These are phyloP conservation scores for Suhomyces emberorum DNA, from an alignment of 805 yeast genomes.

Conservation along the genomic window DNA sequence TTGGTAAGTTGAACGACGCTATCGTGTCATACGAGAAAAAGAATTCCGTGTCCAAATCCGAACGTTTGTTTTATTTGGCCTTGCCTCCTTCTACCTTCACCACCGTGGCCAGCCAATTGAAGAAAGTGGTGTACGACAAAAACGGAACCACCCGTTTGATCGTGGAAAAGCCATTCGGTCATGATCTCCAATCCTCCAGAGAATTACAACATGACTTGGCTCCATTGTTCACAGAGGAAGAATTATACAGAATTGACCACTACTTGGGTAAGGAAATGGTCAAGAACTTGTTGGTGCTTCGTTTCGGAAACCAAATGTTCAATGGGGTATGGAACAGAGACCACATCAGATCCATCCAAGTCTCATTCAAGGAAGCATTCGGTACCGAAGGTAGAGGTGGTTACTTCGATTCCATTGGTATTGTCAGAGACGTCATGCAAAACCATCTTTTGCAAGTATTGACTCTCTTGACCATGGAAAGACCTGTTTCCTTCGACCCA, in stretches of 20 bases:
- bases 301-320: conserved; percentile 88
- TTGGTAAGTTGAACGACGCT: conserved; percentile 47
- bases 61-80: conserved; percentile 88
- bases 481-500: conserved; percentile 87
- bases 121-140: conserved; percentile 60
- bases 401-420: conserved; percentile 91
- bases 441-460: conserved; percentile 92
- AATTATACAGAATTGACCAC: conserved; percentile 93
- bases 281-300: conserved; percentile 80
- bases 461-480: conserved; percentile 90
- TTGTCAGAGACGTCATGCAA: conserved; percentile 97
- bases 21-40: conserved; percentile 59
- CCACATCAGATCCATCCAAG: conserved; percentile 75
- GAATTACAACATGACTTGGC: conserved; percentile 73
- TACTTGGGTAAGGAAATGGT: conserved; percentile 98
- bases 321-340: conserved; percentile 87
- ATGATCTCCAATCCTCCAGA: conserved; percentile 75
- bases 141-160: conserved; percentile 74
- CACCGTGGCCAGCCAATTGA: conserved; percentile 70
- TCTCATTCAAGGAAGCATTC: conserved; percentile 94
- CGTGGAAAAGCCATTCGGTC: conserved; percentile 97
- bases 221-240: conserved; percentile 88
- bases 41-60: conserved; percentile 47
- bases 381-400: conserved; percentile 99
- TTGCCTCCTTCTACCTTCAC: conserved; percentile 92